A percentile compares a stretch with the other conserved stretches of the same genome.
Evolutionary conservation across 176 grass and related monocot species (phyloP).

Genomic region (Triticum timopheevii): DNA sequence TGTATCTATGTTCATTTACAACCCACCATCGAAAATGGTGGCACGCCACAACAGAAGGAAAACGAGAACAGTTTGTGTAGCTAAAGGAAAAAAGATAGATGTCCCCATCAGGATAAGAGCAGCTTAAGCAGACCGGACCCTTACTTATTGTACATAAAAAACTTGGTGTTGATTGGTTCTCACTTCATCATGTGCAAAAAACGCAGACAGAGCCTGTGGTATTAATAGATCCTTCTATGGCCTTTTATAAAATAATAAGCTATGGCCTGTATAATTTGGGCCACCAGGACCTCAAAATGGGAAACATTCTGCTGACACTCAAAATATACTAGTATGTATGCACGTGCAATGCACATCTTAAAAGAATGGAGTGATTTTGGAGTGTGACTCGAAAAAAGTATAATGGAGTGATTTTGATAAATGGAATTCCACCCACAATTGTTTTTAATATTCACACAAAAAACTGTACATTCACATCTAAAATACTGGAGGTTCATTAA

Average conservation of each 20-base stretch:
- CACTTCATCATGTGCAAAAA: not conserved
- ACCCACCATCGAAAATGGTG: conserved; percentile 5
- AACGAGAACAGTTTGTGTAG: not conserved
- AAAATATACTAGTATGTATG: too few species aligned
- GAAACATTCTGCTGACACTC: not conserved
- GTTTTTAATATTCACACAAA: too few species aligned
- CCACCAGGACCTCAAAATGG: not conserved
- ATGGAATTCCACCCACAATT: too few species aligned
- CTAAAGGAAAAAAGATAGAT: not conserved
- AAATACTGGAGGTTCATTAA: too few species aligned
- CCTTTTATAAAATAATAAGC: conserved; percentile 1
- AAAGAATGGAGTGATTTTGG: too few species aligned
- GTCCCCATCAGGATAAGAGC: not conserved
- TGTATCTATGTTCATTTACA: not conserved
- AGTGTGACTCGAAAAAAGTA: too few species aligned
- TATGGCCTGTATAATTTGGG: not conserved
- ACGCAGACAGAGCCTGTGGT: not conserved
- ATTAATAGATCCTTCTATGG: not conserved
- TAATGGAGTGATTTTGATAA: too few species aligned
- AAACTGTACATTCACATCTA: too few species aligned
- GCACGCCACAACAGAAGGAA: not conserved
- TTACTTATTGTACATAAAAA: not conserved
- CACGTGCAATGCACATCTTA: too few species aligned
- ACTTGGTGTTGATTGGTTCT: not conserved
- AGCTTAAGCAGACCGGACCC: not conserved